Base-by-base conservation (phyloP, 345 rosid genomes). In the Syzygium jambos region DNA sequence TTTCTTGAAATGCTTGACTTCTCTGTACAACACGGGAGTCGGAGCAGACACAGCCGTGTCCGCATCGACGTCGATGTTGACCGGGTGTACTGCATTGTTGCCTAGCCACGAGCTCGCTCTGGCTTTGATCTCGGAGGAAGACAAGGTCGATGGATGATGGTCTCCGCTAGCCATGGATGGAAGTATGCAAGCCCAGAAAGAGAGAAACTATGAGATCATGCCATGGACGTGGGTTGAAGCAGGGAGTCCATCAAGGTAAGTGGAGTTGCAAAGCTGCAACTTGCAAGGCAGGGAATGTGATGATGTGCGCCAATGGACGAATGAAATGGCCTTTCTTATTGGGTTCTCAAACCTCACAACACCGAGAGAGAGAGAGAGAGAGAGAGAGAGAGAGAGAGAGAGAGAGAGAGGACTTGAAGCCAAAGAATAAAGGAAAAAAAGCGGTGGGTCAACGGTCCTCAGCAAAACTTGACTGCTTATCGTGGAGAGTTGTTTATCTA, bases 1-100 rank as follows among this genome's bases (percentile, higher is more conserved):
- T 78, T 94, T 96, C 89, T 94, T 92, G 88, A 90, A 94, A 88
- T 93, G 94, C 86, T 93, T 94, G 61, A 91, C 89, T 89, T 93
- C 94, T 78, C 90, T 85, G 90, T 88, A 93, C 63, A 78, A 87
- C 21, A 90, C 89, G 49, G 94, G 93, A 52, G 19, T 78, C 46
- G 89, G 89, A 21, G 90, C 78, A 13, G 90, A 27, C 11, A 27
- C 78, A 49, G 89, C 59, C 25, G 73, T 30, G 30, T 77, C 8
- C 11, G 46, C 80, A 85, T 90, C 53, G 68, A 63, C 88, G 61
- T 92, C 94, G 51, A 91, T 43, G 38, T 92, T 94, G 34, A 91
- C 90, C 5, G 98, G 96, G 86, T 93, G 92, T n/a, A 94, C 61
- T 84, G 73, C 49, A 89, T 87, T 90, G 87, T 90, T 89, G 84